Evolutionary conservation across 495 filamentous ascomycete species (phyloP), one percentile per base, ranked within the genome.

Genomic region (Monascus purpureus): DNA sequence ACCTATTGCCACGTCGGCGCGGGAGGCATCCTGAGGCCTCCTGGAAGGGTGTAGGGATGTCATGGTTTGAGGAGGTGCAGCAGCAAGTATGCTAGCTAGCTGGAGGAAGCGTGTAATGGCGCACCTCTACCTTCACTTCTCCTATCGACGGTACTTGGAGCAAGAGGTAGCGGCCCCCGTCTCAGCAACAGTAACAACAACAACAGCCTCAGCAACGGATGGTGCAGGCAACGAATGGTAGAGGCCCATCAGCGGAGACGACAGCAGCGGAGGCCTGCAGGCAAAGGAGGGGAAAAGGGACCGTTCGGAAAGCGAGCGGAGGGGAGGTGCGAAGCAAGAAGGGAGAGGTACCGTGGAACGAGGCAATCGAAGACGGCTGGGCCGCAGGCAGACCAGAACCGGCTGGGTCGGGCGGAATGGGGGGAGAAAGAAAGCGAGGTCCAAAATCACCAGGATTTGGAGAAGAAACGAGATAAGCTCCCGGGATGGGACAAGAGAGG

Each of bases 1-100:
- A 26, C 85, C 86, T 47, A 93, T 72, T 26, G 71, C 55, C 64
- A 75, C 70, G 38, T 81, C 77, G 42, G 62, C 53, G 18, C 53
- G 57, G 16, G 51, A 46, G 29, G 55, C 25, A 37, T 67, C 53
- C 26, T 53, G 55, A 28, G 61, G 49, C 45, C 65, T 61, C 47
- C 63, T 60, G 18, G 65, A 42, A 28, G 51, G 46, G 25, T 55
- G 53, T 33, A 47, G 27, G 27, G 56, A 46, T 18, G 58, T 42
- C 56, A 66, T 66, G 40, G 38, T 42, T n/a, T n/a, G n/a, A n/a
- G n/a, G n/a, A n/a, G n/a, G n/a, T n/a, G n/a, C n/a, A n/a, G 50
- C 43, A 28, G 32, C 31, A 25, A 32, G 45, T 14, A 14, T 30
- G 28, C 6, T 6, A 30, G 7, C 13, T 16, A 13, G 11, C 13